Conservation (phyloP, 2,329 filamentous ascomycete genomes). For the Penicillium glabrum region DNA sequence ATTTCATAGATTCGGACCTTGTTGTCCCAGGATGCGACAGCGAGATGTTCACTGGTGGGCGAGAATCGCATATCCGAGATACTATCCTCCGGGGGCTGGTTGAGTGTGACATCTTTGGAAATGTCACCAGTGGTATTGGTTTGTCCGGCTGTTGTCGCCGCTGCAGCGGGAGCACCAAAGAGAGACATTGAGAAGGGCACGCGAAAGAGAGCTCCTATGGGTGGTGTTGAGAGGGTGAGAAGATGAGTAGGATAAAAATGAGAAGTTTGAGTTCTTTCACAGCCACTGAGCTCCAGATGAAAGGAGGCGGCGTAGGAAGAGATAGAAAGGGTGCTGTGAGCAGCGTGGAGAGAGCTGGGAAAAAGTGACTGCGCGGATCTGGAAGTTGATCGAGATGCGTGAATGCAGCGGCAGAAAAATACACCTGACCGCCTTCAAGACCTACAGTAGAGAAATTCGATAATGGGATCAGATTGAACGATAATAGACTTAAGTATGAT, state of each 20-base stretch:
- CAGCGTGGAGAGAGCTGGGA: conserved; percentile 4
- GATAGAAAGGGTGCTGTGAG: background rate
- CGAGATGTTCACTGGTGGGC: conserved; percentile 73
- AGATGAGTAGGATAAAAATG: background rate
- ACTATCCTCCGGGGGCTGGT: conserved; percentile 79
- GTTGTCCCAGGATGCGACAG: conserved; percentile 94
- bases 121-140: conserved; percentile 84
- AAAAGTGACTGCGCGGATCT: conserved; percentile 6
- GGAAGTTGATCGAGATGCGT: conserved; percentile 10
- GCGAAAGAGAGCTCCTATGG: background rate
- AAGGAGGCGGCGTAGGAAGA: background rate
- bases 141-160: conserved; percentile 43
- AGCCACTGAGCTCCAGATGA: background rate
- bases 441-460: background rate
- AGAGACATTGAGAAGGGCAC: conserved; percentile 46
- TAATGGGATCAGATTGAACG: too few relatives aligned
- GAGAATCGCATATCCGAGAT: conserved; percentile 87
- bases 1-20: conserved; percentile 98
- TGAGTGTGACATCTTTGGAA: conserved; percentile 80
- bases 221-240: background rate
- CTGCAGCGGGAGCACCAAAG: conserved; percentile 50
- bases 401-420: conserved; percentile 13
- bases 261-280: background rate
- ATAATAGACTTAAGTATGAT: too few relatives aligned
- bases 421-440: conserved; percentile 3